Percentiles rank a stretch among this genome's conserved stretches.
These are phyloP conservation scores for Crucibulum laeve DNA, from an alignment of 768 basidiomycete species.

Conservation along the genomic window DNA sequence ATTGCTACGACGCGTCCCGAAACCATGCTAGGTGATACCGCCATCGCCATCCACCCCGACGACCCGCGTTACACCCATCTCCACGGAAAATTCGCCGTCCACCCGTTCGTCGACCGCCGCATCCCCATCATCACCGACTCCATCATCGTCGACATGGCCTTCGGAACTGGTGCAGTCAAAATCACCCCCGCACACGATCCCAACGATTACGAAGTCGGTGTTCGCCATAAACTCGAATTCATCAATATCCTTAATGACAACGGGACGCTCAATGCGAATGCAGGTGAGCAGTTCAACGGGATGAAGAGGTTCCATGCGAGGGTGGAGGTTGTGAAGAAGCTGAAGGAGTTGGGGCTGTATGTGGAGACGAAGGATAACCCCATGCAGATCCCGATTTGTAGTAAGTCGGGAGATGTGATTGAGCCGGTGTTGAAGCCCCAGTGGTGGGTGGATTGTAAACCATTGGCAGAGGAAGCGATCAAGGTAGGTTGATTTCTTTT, in stretches of 20 bases:
- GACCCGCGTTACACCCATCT: constrained; percentile 90
- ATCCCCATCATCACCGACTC: constrained; percentile 86
- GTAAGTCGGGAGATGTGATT: constrained; percentile 95
- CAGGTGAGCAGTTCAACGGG: constrained; percentile 83
- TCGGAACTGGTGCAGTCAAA: constrained; percentile 98
- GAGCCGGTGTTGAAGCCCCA: constrained; percentile 95
- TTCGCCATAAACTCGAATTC: constrained; percentile 83
- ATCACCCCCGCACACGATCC: constrained; percentile 98
- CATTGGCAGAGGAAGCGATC: constrained; percentile 85
- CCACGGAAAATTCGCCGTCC: constrained; percentile 85
- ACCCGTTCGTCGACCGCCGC: constrained; percentile 85
- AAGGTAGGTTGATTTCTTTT: constrained; percentile 42
- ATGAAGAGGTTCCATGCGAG: constrained; percentile 97
- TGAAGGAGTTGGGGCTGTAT: constrained; percentile 82
- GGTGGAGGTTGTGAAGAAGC: constrained; percentile 72
- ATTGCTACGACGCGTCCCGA: constrained; percentile 98
- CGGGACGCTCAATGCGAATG: constrained; percentile 90
- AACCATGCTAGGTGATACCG: constrained; percentile 98
- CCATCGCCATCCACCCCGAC: constrained; percentile 93
- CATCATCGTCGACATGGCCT: constrained; percentile 90
- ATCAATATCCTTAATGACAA: constrained; percentile 96
- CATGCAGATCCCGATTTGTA: constrained; percentile 95
- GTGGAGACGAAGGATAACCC: constrained; percentile 94
- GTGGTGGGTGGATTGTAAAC: constrained; percentile 97
- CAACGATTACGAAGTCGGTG: constrained; percentile 93